Evolutionary conservation across 306 rosid species (phyloP).

Genomic region (Hylodesmum podocarpum): DNA sequence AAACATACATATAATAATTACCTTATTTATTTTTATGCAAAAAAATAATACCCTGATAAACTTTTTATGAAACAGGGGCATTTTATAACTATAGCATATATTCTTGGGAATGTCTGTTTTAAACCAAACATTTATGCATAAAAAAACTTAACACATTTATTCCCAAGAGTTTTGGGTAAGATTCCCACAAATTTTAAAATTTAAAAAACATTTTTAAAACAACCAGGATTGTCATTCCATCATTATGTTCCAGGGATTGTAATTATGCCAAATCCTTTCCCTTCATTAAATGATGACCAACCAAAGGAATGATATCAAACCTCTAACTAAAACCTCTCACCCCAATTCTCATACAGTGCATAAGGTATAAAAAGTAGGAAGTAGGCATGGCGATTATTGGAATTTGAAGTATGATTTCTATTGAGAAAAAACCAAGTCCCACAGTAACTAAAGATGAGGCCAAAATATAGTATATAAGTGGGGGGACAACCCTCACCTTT

Average conservation of each 20-base stretch:
- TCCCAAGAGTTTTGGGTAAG: neutral
- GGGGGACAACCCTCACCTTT: no score
- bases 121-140: neutral
- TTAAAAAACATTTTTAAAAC: neutral
- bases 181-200: neutral
- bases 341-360: neutral
- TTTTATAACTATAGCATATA: neutral
- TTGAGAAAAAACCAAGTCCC: no score
- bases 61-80: neutral
- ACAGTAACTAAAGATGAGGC: no score
- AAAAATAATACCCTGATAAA: neutral
- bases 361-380: neutral
- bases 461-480: no score
- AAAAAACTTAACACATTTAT: no score
- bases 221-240: neutral
- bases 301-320: neutral
- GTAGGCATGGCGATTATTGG: neutral
- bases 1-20: neutral
- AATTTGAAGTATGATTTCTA: constrained; percentile 6
- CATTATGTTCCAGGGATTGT: neutral
- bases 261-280: neutral
- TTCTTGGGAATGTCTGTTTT: neutral
- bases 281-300: neutral
- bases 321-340: constrained; percentile 16
- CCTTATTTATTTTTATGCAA: neutral